Evolutionary conservation across 331 rosid genomes (phyloP), one percentile per base, ranked within the genome.

Genomic region (Ulmus americana): DNA sequence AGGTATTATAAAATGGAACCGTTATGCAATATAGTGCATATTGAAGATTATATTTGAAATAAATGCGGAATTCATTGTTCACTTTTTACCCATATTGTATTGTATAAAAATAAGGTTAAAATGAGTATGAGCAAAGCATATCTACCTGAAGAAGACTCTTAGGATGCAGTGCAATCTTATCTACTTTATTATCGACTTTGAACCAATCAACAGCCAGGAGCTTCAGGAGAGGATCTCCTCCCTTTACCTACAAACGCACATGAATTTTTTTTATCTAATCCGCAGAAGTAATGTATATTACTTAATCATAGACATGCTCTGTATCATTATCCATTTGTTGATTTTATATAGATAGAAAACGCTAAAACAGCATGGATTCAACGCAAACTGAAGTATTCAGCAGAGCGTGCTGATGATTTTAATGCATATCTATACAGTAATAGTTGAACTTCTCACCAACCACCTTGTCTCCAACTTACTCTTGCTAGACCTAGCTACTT

Each of bases 201-300:
- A 84, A 89, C 97, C 97, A 89, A 84, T 94, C 98, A 51, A 81
- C 90, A 46, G 90, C 97, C 61, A 87, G 39, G 60, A 89, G 97
- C 80, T 73, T 85, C 76, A 94, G 91, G 78, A 94, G 91, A 47
- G 98, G 95, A 68, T 94, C 95, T 66, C 98, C 95, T 76, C 97
- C 98, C 73, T 61, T 87, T 67, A 85, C 85, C 97, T 92, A 87
- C 71, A 79, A 54, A 74, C 51, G 64, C 51, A 40, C 44, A 68
- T 65, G 3, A 3, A 10, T 52, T 51, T 22, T 53, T 28, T 41
- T 16, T 3, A 61, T 2, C 11, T 35, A 6, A 71, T 63, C 55
- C 42, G 50, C 61, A 40, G n/a, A 59, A 14, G 14, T 59, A 14
- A 59, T 3, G n/a, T 38, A 59, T 41, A 42, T 59, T 6, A 56